These are phyloP conservation scores for Scheffersomyces stambukii DNA, from an alignment of 1,139 yeast genomes.

Conservation along the genomic window DNA sequence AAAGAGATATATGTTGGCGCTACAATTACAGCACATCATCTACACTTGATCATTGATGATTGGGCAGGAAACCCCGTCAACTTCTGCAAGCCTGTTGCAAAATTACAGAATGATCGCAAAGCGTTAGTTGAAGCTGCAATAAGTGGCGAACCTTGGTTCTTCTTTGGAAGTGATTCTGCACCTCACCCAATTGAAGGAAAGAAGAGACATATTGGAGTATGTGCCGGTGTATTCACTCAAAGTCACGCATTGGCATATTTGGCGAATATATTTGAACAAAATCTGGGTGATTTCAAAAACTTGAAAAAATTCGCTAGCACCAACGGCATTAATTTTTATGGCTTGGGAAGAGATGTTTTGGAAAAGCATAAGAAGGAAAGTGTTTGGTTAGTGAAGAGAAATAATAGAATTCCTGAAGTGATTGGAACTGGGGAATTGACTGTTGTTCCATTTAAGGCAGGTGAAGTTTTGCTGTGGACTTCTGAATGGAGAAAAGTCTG, in stretches of 20 bases:
- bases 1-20: conserved; percentile 69
- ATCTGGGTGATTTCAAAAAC: conserved; percentile 55
- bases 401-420: conserved; percentile 55
- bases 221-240: conserved; percentile 97
- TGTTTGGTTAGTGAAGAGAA: conserved; percentile 43
- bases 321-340: conserved; percentile 70
- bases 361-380: conserved; percentile 41
- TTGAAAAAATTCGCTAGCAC: conserved; percentile 73
- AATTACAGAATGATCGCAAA: conserved; percentile 76
- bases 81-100: conserved; percentile 97
- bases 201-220: conserved; percentile 74
- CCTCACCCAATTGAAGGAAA: conserved; percentile 87
- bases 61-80: conserved; percentile 98
- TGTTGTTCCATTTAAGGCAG: conserved; percentile 91
- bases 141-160: conserved; percentile 87
- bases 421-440: conserved; percentile 44
- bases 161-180: conserved; percentile 96
- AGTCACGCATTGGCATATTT: conserved; percentile 76
- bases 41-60: conserved; percentile 79
- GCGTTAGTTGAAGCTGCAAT: conserved; percentile 86
- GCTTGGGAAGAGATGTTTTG: conserved; percentile 30
- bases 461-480: conserved; percentile 69
- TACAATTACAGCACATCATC: conserved; percentile 93
- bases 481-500: conserved; percentile 62
- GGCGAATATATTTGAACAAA: conserved; percentile 83